Conservation (phyloP, 2,329 filamentous ascomycete species). For the Gaeumannomyces tritici region DNA sequence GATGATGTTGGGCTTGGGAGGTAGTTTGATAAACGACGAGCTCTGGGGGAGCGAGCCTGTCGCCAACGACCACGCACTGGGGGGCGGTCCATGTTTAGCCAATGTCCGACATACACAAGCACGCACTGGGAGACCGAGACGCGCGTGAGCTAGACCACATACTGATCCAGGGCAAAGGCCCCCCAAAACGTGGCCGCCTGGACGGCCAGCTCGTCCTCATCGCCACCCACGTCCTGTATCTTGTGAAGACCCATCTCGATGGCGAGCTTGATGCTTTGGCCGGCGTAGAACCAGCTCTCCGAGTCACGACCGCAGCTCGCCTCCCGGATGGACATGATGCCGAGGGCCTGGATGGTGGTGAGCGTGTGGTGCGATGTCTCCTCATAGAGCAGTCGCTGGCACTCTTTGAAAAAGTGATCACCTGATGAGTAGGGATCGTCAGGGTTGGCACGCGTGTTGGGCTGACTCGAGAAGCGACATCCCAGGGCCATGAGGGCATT, state of each 20-base stretch:
- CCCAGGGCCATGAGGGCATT: conserved; percentile 57
- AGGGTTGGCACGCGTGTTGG: conserved; percentile 52
- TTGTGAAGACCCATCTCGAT: conserved; percentile 63
- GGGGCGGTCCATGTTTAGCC: not conserved
- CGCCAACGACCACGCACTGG: conserved; percentile 55
- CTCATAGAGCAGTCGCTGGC: conserved; percentile 48
- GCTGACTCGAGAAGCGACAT: conserved; percentile 59
- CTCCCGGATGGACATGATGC: conserved; percentile 67
- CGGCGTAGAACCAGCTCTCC: conserved; percentile 63
- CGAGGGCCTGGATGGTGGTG: conserved; percentile 65
- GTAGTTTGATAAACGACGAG: conserved; percentile 45
- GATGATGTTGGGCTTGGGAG: conserved; percentile 51
- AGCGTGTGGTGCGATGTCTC: conserved; percentile 50
- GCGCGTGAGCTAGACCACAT: conserved; percentile 19
- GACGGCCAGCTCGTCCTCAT: conserved; percentile 48
- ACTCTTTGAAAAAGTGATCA: conserved; percentile 66
- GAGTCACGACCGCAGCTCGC: conserved; percentile 64
- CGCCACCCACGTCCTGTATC: conserved; percentile 30
- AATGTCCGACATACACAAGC: not conserved
- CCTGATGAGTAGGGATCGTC: conserved; percentile 56
- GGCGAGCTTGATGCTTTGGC: conserved; percentile 62
- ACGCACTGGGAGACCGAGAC: not conserved
- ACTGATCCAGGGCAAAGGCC: conserved; percentile 55
- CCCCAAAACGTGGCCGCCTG: conserved; percentile 53
- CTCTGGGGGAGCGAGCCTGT: conserved; percentile 52